Conservation (phyloP, 2,329 filamentous ascomycete species). For the Ophiostoma himal-ulmi region DNA sequence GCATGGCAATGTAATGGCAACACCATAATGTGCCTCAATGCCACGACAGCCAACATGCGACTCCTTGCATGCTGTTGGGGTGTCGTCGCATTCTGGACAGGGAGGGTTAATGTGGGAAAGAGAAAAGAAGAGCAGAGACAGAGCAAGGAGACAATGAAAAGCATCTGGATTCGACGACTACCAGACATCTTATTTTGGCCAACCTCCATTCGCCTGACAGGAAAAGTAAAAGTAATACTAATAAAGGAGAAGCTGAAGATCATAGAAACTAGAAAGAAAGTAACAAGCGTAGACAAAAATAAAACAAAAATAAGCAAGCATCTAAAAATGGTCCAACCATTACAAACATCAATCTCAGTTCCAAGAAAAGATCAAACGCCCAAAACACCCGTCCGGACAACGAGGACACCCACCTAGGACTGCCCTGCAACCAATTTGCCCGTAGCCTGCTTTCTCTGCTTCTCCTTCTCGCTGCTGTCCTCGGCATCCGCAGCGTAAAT, state of each 20-base stretch:
- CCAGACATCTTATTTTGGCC: neutral
- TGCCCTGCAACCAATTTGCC: slow-evolving; percentile 1
- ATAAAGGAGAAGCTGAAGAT: no score
- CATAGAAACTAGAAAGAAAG: no score
- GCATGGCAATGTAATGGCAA: neutral
- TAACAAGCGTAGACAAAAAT: neutral
- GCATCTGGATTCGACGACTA: neutral
- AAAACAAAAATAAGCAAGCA: neutral
- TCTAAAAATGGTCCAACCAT: no score
- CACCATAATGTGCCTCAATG: slow-evolving; percentile 2
- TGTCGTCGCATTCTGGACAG: neutral
- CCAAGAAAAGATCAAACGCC: neutral
- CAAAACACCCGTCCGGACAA: neutral
- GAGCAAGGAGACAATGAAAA: neutral
- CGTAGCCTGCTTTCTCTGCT: neutral
- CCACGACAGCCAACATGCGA: slow-evolving; percentile 7
- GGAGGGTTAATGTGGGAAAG: neutral
- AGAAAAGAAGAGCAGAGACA: neutral
- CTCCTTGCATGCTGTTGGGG: neutral
- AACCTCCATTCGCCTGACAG: neutral
- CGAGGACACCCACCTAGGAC: neutral
- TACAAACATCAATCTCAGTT: neutral
- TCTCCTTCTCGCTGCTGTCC: neutral
- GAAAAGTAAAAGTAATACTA: neutral
- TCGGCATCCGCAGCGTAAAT: slow-evolving; percentile 17